A percentile compares a stretch with the other conserved stretches of the same genome.
Conservation (phyloP, 106 monocot genomes). For the Allium fistulosum region DNA sequence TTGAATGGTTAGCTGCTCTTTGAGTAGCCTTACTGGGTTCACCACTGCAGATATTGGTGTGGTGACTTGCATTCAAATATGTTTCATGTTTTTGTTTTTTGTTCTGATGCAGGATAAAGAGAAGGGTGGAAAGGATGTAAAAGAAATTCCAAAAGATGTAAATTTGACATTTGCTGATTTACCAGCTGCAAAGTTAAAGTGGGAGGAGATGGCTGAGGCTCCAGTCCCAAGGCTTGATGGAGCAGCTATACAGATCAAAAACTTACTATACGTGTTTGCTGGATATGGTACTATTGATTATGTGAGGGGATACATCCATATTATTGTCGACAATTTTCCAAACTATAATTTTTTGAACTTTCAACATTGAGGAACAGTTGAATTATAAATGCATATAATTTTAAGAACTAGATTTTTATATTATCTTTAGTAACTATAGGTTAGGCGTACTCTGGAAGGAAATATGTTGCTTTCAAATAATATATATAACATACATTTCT, state of each 20-base stretch:
- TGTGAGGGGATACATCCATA: constrained; percentile 35
- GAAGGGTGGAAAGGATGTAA: constrained; percentile 5
- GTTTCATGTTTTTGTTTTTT: not conserved
- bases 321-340: no score
- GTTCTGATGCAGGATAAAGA: constrained; percentile 11
- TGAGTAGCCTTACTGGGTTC: no score
- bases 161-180: constrained; percentile 61
- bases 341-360: no score
- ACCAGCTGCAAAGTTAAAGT: constrained; percentile 47
- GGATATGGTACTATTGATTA: constrained; percentile 80
- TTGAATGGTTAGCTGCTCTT: no score
- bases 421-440: no score
- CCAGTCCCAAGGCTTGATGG: constrained; percentile 88
- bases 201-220: constrained; percentile 84
- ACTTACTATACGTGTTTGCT: constrained; percentile 79
- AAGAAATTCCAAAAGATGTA: constrained; percentile 9
- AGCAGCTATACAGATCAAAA: constrained; percentile 71
- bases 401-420: no score
- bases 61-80: not conserved
- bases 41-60: not conserved
- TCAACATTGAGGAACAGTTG: no score
- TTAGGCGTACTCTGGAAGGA: no score
- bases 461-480: no score
- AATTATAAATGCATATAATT: no score
- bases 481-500: no score